These are phyloP conservation scores for Cutaneotrichosporon daszewskae DNA, from an alignment of 1,284 basidiomycete genomes.

Conservation along the genomic window DNA sequence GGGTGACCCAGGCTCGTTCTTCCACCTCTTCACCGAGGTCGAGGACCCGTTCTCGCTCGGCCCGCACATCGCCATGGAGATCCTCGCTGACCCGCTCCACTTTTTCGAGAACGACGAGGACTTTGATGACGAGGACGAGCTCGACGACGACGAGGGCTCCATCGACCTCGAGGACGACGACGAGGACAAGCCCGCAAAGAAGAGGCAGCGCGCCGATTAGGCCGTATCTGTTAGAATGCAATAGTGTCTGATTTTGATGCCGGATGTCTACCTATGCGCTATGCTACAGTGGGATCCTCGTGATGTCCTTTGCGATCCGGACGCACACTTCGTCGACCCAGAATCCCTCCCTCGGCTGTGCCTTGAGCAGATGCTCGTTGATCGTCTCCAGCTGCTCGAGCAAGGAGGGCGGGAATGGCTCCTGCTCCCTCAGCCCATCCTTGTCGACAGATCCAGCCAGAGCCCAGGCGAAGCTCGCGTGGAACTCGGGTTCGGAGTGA, in stretches of 20 bases:
- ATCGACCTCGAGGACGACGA: conserved; percentile 45
- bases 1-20: conserved; percentile 50
- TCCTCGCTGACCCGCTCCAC: conserved; percentile 38
- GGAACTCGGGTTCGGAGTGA: conserved; percentile 41
- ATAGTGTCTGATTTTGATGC: no score
- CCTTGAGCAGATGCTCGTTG: conserved; percentile 17
- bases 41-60: conserved; percentile 28
- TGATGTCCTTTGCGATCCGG: conserved; percentile 34
- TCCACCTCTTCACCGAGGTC: conserved; percentile 49
- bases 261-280: no score
- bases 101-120: conserved; percentile 35
- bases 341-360: conserved; percentile 35
- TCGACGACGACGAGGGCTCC: conserved; percentile 36
- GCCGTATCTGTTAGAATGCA: no score
- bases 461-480: conserved; percentile 44
- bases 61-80: conserved; percentile 19
- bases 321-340: conserved; percentile 22
- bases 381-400: neutral
- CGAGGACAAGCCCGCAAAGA: conserved; percentile 26
- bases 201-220: no score
- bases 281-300: conserved; percentile 8
- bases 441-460: conserved; percentile 5
- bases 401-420: conserved; percentile 1
- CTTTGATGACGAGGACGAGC: conserved; percentile 32
- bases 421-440: neutral